Percentiles rank a stretch among this genome's conserved stretches.
Evolutionary conservation across 1,284 basidiomycete species (phyloP).

Genomic region (Puccinia coronata): DNA sequence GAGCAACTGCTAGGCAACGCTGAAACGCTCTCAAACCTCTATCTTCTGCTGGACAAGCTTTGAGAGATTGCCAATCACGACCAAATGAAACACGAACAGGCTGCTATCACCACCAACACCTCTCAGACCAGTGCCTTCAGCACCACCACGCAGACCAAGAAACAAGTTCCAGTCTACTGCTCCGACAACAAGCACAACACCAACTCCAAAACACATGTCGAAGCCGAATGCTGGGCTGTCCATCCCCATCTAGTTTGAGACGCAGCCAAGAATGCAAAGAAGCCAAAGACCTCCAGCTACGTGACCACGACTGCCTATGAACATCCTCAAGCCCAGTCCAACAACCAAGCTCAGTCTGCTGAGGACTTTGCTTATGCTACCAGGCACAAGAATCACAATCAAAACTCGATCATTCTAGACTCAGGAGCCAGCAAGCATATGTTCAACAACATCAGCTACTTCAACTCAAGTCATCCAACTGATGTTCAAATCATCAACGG

Average conservation of each 20-base stretch:
- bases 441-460: neutral
- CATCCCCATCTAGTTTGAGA: neutral
- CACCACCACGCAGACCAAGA: neutral
- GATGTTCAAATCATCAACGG: too few relatives aligned
- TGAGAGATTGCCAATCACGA: neutral
- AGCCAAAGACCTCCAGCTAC: too few relatives aligned
- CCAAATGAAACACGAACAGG: neutral
- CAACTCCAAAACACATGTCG: neutral
- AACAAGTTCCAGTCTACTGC: neutral
- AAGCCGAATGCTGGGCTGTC: neutral
- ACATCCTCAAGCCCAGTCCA: too few relatives aligned
- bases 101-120: too few relatives aligned
- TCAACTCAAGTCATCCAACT: neutral
- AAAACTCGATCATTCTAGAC: neutral
- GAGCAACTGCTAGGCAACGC: neutral
- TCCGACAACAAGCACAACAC: neutral
- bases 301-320: too few relatives aligned
- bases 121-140: too few relatives aligned
- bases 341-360: too few relatives aligned
- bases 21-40: neutral
- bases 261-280: neutral
- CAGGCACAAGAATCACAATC: too few relatives aligned
- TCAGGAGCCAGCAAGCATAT: slow-evolving; percentile 8
- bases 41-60: neutral
- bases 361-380: too few relatives aligned